Evolutionary conservation across 768 basidiomycete genomes (phyloP), one percentile per base, ranked within the genome.

Genomic region (Kwoniella mangroviensis): DNA sequence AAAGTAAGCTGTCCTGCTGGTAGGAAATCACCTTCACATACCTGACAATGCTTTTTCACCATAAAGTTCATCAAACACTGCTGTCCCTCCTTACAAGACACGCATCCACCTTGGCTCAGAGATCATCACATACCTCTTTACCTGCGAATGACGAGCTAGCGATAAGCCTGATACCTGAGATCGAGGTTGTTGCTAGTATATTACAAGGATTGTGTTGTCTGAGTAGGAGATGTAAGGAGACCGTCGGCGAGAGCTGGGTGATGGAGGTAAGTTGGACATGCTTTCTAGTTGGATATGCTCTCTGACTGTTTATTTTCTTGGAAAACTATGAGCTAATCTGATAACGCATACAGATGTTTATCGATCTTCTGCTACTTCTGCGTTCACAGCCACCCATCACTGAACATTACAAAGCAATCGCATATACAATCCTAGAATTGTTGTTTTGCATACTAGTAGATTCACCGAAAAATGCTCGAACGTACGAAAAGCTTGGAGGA

Each of bases 361-460:
- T 80, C 57, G 77, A 78, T 34, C 63, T 80, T 3, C 55, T 78
- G 6, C 71, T 80, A 4, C 63, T 80, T 1, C 71, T 80, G 0
- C 75, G 79, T 3, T 49, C 74, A 3, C 77, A 75, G 49, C 69
- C 69, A 24, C 45, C 70, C 12, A 22, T 65, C 2, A 42, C 15
- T 3, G 64, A 60, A 15, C 43, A 58, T 42, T 70, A 45, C 76
- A 84, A 12, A 85, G 88, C 65, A 6, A 86, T 95, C n/a, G 88
- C 91, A 2, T 91, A 91, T 2, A 85, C 87, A 11, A 85, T 92
- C 9, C 85, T 98, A 21, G 95, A 98, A 77, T 92, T 93, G 0
- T 83, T 98, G 4, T 85, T 94, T 19, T 94, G 92, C 73, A 86
- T 94, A 40, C 86, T 98, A n/a, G 95, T 96, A 15, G 95, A 98